phyloP scores from a whole-genome alignment of 129 eudicot species.

The Arctium lappa region DNA sequence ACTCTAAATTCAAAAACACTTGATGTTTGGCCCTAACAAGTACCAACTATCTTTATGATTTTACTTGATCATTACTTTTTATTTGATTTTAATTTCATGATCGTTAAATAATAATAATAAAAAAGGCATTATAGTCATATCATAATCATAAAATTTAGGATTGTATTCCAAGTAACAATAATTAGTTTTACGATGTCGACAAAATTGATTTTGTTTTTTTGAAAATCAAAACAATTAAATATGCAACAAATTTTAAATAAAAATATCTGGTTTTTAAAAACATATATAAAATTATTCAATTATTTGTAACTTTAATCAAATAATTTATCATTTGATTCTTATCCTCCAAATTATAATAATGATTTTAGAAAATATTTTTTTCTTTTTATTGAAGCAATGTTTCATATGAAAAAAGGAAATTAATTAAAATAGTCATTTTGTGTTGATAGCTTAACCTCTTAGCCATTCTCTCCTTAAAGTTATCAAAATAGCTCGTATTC shows the following conservation, averaged over 20 bases:
- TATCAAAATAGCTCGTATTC: too few relatives aligned
- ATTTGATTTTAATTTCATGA: neutral
- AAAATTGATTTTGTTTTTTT: neutral
- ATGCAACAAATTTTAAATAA: too few relatives aligned
- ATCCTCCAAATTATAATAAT: neutral
- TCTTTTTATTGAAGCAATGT: neutral
- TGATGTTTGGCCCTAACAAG: neutral
- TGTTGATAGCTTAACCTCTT: too few relatives aligned
- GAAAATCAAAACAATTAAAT: too few relatives aligned
- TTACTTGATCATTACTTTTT: neutral
- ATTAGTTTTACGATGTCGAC: neutral
- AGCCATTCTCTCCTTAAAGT: too few relatives aligned
- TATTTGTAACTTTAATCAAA: too few relatives aligned
- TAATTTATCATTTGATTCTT: neutral
- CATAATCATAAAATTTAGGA: too few relatives aligned
- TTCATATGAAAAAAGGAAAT: neutral
- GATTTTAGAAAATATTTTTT: neutral
- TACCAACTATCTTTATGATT: neutral
- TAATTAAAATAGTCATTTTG: too few relatives aligned
- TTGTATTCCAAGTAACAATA: neutral
- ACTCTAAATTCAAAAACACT: neutral
- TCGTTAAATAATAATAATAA: too few relatives aligned
- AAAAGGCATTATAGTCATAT: too few relatives aligned
- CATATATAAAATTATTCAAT: too few relatives aligned
- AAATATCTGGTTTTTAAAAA: too few relatives aligned